Conservation (phyloP, 208 protist genomes). For the Phytomonas sp. region DNA sequence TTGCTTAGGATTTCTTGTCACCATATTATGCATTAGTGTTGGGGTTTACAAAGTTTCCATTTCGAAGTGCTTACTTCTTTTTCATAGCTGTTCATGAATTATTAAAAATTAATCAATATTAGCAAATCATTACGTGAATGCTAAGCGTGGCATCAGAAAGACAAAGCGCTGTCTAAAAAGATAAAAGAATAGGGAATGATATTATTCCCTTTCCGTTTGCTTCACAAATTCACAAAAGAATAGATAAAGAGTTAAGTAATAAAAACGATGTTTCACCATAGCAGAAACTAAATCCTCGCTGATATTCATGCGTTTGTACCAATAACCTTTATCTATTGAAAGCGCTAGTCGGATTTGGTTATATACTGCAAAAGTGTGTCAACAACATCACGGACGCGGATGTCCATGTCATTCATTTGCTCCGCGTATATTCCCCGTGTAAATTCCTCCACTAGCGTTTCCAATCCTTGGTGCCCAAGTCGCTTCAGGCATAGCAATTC, state of each 20-base stretch:
- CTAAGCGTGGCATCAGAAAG: no score
- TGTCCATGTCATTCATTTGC: conserved; percentile 19
- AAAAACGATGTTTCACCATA: not conserved
- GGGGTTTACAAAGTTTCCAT: no score
- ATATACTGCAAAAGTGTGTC: conserved; percentile 26
- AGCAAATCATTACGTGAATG: no score
- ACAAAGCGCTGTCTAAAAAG: conserved; percentile 2
- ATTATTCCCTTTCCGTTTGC: not conserved
- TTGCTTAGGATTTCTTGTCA: no score
- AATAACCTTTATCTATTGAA: conserved; percentile 5
- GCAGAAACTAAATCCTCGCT: no score
- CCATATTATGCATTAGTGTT: no score
- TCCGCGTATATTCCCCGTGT: conserved; percentile 24
- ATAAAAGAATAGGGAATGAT: conserved; percentile 6
- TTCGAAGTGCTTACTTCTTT: no score
- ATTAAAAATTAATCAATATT: no score
- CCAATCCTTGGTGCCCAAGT: conserved; percentile 22
- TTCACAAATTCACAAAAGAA: not conserved
- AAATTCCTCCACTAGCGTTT: conserved; percentile 31
- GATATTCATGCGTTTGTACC: no score
- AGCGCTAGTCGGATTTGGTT: not conserved
- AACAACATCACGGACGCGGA: conserved; percentile 45
- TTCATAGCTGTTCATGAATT: no score
- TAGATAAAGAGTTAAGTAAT: conserved; percentile 1
- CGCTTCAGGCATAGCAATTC: conserved; percentile 36